These are phyloP conservation scores for Torulaspora gathmanii DNA, from an alignment of 805 yeast genomes.

Conservation along the genomic window DNA sequence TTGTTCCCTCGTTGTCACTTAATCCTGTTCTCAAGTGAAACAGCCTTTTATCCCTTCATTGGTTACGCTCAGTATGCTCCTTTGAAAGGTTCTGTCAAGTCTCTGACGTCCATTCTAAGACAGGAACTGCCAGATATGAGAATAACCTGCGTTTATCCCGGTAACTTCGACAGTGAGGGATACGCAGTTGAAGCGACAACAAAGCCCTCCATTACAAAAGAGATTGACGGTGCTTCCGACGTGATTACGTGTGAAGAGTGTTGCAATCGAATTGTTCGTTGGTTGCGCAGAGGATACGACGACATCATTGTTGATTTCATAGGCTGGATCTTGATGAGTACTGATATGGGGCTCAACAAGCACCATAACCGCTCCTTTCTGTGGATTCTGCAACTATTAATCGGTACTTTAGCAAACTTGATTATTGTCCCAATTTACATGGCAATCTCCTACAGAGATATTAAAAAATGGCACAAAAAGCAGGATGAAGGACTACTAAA, in stretches of 20 bases:
- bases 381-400: conserved; percentile 47
- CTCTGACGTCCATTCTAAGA: conserved; percentile 70
- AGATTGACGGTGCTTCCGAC: conserved; percentile 78
- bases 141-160: conserved; percentile 77
- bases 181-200: conserved; percentile 71
- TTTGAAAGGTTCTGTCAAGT: conserved; percentile 71
- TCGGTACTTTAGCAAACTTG: conserved; percentile 48
- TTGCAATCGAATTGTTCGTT: conserved; percentile 52
- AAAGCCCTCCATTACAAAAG: conserved; percentile 77
- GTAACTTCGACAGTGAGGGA: conserved; percentile 88
- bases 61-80: conserved; percentile 94
- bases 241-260: conserved; percentile 67
- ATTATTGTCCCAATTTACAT: conserved; percentile 55
- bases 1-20: conserved; percentile 45
- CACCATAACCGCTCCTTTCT: conserved; percentile 42
- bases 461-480: conserved; percentile 45
- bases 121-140: conserved; percentile 72
- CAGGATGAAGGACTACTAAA: conserved; percentile 11
- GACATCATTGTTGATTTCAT: conserved; percentile 76
- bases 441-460: conserved; percentile 48
- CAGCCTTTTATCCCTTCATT: conserved; percentile 79
- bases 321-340: conserved; percentile 73
- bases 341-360: conserved; percentile 67
- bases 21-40: conserved; percentile 67
- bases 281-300: conserved; percentile 60